Evolutionary conservation across 169 alveolate species (phyloP).

Genomic region (Plasmodium fragile): DNA sequence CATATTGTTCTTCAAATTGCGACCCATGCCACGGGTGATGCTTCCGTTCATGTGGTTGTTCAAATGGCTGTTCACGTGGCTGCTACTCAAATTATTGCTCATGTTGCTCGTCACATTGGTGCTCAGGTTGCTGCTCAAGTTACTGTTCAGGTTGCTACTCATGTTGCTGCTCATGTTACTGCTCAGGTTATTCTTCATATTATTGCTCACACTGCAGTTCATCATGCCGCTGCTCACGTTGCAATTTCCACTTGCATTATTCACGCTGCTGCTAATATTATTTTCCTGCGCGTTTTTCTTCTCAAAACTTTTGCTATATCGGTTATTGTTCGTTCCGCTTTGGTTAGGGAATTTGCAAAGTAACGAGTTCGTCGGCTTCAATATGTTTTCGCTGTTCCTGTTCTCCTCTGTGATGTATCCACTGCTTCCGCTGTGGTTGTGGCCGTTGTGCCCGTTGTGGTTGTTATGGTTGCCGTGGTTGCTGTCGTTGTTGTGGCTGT

Average conservation of each 20-base stretch:
- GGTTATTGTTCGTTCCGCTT: not conserved
- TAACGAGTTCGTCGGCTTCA: not conserved
- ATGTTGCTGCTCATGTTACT: not conserved
- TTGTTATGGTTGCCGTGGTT: not conserved
- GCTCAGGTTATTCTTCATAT: not conserved
- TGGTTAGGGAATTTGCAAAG: not conserved
- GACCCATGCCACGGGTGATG: not conserved
- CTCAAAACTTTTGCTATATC: not conserved
- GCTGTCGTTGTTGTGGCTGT: not conserved
- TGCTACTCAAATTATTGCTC: not conserved
- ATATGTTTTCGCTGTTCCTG: not conserved
- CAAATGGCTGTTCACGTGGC: not conserved
- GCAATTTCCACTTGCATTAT: not conserved
- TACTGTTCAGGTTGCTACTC: not conserved
- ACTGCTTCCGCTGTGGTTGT: not conserved
- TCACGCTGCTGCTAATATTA: not conserved
- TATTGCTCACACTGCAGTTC: not conserved
- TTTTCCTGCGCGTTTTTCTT: not conserved
- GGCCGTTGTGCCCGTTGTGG: not conserved
- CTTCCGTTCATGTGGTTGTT: not conserved
- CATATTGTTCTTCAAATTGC: not conserved
- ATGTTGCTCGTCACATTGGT: not conserved
- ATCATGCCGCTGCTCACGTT: conserved; percentile 3
- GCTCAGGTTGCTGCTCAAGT: not conserved
- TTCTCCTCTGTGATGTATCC: not conserved